Evolutionary conservation across 176 grass and related monocot species (phyloP).

Genomic region (Eleusine indica): DNA sequence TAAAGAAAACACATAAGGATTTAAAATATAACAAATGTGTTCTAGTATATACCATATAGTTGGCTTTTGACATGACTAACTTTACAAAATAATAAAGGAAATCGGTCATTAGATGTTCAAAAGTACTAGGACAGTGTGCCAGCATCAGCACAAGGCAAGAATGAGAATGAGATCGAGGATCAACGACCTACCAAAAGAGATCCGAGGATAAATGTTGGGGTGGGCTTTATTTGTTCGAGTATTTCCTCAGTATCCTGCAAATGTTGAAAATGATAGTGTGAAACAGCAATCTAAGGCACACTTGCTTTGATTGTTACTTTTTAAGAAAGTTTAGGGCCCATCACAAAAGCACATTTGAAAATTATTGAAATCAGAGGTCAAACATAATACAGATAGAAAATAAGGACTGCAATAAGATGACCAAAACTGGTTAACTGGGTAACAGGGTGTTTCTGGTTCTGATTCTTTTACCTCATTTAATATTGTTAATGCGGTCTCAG

Average conservation of each 20-base stretch:
- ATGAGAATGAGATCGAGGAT: slow-evolving; percentile 5
- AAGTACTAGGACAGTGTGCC: not conserved
- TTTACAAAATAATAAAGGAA: slow-evolving; percentile 8
- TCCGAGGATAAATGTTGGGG: slow-evolving; percentile 71
- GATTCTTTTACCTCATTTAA: slow-evolving; percentile 83
- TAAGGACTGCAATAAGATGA: not conserved
- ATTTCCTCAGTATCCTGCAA: slow-evolving; percentile 91
- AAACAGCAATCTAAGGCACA: too few species aligned
- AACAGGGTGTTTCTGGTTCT: slow-evolving; percentile 12
- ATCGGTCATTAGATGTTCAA: not conserved
- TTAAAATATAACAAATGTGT: not conserved
- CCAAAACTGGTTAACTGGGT: not conserved
- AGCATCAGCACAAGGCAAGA: not conserved
- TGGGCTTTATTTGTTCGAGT: slow-evolving; percentile 78
- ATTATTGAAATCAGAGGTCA: slow-evolving; percentile 21
- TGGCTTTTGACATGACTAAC: not conserved
- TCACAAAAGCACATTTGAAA: slow-evolving; percentile 18
- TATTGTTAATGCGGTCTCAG: slow-evolving; percentile 78
- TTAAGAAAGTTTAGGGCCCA: not conserved
- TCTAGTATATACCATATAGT: not conserved
- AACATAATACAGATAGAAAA: not conserved
- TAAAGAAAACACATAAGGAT: not conserved
- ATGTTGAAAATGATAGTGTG: slow-evolving; percentile 37
- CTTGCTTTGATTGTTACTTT: not conserved
- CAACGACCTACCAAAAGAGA: slow-evolving; percentile 62